A percentile compares a stretch with the other conserved stretches of the same genome.
These are phyloP conservation scores for Fusarium hainanense DNA, from an alignment of 2,329 filamentous ascomycete genomes.

Conservation along the genomic window DNA sequence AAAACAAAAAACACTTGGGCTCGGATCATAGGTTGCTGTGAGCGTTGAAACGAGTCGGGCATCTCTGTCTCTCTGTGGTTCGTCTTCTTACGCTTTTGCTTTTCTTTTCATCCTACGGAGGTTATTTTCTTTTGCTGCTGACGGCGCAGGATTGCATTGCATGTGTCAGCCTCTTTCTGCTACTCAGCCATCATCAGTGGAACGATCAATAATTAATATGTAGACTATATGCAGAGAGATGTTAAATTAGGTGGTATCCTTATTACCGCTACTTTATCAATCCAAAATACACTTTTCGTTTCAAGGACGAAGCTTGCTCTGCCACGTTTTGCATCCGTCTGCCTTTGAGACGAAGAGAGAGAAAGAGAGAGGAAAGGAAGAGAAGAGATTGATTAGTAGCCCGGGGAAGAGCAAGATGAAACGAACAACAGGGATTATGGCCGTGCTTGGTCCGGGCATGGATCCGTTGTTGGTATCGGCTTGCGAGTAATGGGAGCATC, in stretches of 20 bases:
- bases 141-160: not conserved
- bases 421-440: conserved; percentile 27
- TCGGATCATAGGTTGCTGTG: not conserved
- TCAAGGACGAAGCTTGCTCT: conserved; percentile 6
- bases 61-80: not conserved
- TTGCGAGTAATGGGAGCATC: conserved; percentile 8
- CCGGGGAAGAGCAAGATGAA: conserved; percentile 26
- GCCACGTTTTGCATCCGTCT: conserved; percentile 26
- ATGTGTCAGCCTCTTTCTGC: not conserved
- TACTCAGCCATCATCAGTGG: not conserved
- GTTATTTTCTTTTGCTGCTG: conserved; percentile 1
- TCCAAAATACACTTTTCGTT: conserved; percentile 4
- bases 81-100: not conserved
- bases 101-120: not conserved
- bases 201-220: not conserved
- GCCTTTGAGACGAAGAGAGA: conserved; percentile 4
- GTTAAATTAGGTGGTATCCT: not conserved
- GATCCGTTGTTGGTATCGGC: conserved; percentile 22
- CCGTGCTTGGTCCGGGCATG: conserved; percentile 23
- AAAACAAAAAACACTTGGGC: too few relatives aligned
- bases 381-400: not conserved
- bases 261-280: not conserved
- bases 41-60: conserved; percentile 1
- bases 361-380: not conserved
- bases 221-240: not conserved